Evolutionary conservation across 2,329 filamentous ascomycete species (phyloP).

Genomic region (Dothistroma pini): DNA sequence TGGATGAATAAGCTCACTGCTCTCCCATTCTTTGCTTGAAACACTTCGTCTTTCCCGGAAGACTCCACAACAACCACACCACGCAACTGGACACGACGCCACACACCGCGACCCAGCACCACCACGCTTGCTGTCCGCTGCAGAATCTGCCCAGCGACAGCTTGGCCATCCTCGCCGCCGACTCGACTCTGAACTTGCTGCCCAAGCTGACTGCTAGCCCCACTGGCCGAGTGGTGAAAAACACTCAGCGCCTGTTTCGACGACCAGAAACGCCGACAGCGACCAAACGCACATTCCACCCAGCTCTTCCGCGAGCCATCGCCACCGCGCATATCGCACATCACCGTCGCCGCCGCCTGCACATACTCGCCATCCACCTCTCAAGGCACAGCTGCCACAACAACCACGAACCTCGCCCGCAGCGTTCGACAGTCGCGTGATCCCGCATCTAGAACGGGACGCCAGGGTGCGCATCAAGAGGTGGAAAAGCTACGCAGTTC

Average conservation of each 20-base stretch:
- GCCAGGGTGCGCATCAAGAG: conserved; percentile 14
- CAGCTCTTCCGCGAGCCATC: background rate
- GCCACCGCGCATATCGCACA: conserved; percentile 1
- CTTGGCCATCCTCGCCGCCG: background rate
- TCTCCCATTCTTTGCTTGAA: background rate
- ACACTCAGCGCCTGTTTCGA: background rate
- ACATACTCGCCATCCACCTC: background rate
- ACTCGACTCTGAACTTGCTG: conserved; percentile 1
- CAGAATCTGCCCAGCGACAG: background rate
- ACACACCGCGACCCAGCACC: background rate
- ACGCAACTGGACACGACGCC: background rate
- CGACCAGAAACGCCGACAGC: background rate
- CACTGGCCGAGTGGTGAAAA: conserved; percentile 9
- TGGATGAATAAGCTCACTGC: background rate
- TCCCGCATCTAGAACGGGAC: conserved; percentile 11
- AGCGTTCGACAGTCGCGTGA: conserved; percentile 16
- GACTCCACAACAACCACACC: background rate
- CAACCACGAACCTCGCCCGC: background rate
- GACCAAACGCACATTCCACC: background rate
- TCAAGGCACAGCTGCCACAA: conserved; percentile 7
- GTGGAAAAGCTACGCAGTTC: conserved; percentile 5
- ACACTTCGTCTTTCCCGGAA: background rate
- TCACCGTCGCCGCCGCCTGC: background rate
- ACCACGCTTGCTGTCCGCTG: conserved; percentile 1
- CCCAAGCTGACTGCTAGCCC: conserved; percentile 13